Percentiles rank a stretch among this genome's conserved stretches.
phyloP scores from a whole-genome alignment of 1,284 basidiomycete genomes.

The Leccinum fuscescens region DNA sequence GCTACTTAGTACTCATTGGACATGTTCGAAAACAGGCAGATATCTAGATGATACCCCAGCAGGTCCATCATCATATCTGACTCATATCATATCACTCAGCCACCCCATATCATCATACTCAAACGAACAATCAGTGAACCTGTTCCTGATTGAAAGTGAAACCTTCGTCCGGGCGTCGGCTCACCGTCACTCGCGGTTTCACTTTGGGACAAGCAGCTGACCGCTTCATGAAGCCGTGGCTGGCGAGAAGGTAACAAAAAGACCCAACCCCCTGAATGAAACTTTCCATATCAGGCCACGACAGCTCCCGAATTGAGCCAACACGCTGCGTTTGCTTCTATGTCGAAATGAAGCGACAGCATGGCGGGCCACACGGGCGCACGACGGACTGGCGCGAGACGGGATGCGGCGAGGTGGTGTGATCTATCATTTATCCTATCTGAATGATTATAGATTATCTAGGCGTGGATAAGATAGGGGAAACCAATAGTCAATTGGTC shows the following conservation, averaged over 20 bases:
- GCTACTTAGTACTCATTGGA: background rate
- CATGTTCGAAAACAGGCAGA: background rate
- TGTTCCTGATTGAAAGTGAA: background rate
- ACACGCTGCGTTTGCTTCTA: background rate
- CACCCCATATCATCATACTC: background rate
- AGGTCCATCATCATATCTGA: background rate
- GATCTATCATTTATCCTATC: background rate
- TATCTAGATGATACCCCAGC: background rate
- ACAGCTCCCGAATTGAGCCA: background rate
- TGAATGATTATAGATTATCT: background rate
- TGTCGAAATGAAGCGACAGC: background rate
- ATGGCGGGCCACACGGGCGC: background rate
- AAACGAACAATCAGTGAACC: background rate
- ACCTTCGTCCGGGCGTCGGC: background rate
- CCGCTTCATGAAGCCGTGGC: background rate
- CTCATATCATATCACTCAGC: background rate
- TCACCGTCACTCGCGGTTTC: background rate
- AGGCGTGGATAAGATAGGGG: background rate
- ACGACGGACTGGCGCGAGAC: background rate
- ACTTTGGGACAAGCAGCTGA: background rate
- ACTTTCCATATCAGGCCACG: background rate
- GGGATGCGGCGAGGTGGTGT: background rate
- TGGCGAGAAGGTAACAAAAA: background rate
- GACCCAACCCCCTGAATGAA: background rate
- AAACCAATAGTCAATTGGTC: background rate